Conservation (phyloP, 805 yeast species). For the Yamadazyma ubonensis region DNA sequence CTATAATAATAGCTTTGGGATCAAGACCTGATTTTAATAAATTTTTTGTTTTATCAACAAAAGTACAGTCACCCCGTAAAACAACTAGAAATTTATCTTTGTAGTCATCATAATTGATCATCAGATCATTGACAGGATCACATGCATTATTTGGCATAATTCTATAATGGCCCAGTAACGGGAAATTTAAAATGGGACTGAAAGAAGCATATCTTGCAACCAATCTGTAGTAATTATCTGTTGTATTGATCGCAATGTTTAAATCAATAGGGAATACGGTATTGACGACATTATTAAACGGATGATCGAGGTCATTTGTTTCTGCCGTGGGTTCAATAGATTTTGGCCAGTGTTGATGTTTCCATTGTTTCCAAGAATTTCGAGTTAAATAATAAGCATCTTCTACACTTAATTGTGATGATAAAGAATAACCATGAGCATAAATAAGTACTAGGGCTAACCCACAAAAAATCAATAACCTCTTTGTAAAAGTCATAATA, state of each 20-base stretch:
- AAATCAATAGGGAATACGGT: slow-evolving; percentile 45
- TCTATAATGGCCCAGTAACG: slow-evolving; percentile 24
- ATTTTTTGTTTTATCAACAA: slow-evolving; percentile 50
- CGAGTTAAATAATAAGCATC: slow-evolving; percentile 28
- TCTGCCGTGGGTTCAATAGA: slow-evolving; percentile 9
- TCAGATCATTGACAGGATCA: slow-evolving; percentile 14
- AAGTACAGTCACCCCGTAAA: slow-evolving; percentile 54
- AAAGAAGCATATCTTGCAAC: slow-evolving; percentile 43
- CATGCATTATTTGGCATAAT: slow-evolving; percentile 34
- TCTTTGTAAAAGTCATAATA: too few species aligned
- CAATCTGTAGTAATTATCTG: slow-evolving; percentile 17
- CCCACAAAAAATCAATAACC: slow-evolving; percentile 1
- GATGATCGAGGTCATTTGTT: slow-evolving; percentile 27
- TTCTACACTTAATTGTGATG: slow-evolving; percentile 16
- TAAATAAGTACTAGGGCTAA: neutral
- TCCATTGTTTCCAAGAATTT: slow-evolving; percentile 25
- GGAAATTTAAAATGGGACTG: slow-evolving; percentile 31
- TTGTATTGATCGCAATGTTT: slow-evolving; percentile 28
- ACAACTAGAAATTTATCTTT: slow-evolving; percentile 28
- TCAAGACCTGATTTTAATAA: slow-evolving; percentile 34
- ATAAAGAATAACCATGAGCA: slow-evolving; percentile 1
- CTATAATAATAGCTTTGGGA: slow-evolving; percentile 55
- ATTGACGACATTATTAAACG: slow-evolving; percentile 34
- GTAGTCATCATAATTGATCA: slow-evolving; percentile 15
- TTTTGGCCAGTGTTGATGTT: too few species aligned